phyloP scores from a whole-genome alignment of 371 early-diverging fungal species.

The Cokeromyces recurvatus region DNA sequence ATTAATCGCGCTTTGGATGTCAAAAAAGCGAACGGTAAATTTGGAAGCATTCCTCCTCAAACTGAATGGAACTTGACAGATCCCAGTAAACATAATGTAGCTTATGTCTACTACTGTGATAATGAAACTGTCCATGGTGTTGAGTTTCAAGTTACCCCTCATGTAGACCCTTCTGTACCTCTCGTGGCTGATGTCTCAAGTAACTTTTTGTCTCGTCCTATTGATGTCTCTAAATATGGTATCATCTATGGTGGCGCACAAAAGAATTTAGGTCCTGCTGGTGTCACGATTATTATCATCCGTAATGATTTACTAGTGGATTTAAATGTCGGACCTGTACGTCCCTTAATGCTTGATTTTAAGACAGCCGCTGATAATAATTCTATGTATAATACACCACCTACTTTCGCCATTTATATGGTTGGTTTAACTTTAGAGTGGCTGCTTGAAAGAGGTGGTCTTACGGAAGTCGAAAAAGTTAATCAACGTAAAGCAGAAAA shows the following conservation, averaged over 20 bases:
- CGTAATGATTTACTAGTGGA: conserved; percentile 80
- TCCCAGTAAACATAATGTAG: conserved; percentile 52
- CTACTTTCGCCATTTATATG: conserved; percentile 93
- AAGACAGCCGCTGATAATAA: conserved; percentile 72
- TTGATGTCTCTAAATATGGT: conserved; percentile 82
- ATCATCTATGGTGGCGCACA: conserved; percentile 95
- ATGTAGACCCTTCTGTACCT: conserved; percentile 66
- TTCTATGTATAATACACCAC: conserved; percentile 96
- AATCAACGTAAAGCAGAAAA: conserved; percentile 63
- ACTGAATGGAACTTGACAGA: conserved; percentile 70
- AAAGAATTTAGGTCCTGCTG: conserved; percentile 97
- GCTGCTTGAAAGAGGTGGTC: conserved; percentile 74
- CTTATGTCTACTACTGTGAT: conserved; percentile 93
- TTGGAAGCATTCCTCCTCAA: conserved; percentile 52
- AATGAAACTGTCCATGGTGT: conserved; percentile 98
- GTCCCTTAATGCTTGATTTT: conserved; percentile 89
- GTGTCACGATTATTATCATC: conserved; percentile 88
- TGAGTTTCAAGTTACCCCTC: conserved; percentile 65
- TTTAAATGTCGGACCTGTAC: conserved; percentile 38
- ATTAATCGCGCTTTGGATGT: conserved; percentile 67
- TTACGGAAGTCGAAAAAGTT: conserved; percentile 56
- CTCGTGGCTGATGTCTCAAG: conserved; percentile 94
- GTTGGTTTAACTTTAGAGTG: conserved; percentile 84
- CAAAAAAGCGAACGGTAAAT: conserved; percentile 47
- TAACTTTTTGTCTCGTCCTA: conserved; percentile 82